Base-by-base conservation (phyloP, 768 basidiomycete genomes). In the Russula brevipes region DNA sequence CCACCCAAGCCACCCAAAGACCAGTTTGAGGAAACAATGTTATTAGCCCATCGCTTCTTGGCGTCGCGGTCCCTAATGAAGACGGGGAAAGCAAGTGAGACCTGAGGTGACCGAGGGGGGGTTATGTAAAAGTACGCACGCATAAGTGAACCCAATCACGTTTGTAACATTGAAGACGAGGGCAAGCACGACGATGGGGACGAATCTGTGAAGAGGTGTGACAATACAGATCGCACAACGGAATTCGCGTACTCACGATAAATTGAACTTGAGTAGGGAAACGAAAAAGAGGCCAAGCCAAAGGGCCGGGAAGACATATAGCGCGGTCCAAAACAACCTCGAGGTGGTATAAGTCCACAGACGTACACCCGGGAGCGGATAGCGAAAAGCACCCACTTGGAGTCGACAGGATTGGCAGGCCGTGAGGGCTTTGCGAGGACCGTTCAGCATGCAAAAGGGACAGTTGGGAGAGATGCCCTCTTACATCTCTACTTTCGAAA, bases 151-250 rank as follows among this genome's bases (percentile, higher is more conserved):
- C 11, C 96, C 96, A 57, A 98, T 79, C n/a, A 88, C 91, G 68
- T 98, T 98, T 9, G 92, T 94, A 56, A 94, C 71, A 73, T 99
- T 98, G 83, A 99, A 98, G 42, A 98, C 89, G 53, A 98, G 80
- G 1, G 97, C 97, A 41, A 99, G 85, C 45, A 87, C 74, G 58
- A 98, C 94, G 68, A 98, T 98, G 8, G 97, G 97, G 65, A 98
- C 79, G 75, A 95, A 98, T 9, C 94, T 97, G 71, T 12, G 46
- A 49, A 44, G 60, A 45, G 17, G 56, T 52, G 59, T 47, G 70
- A 57, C 65, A 54, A 30, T 39, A 57, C 35, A 38, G 65, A 65
- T 56, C 14, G 6, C 9, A 16, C 1, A 12, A 57, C 59, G 45
- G 46, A 59, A 33, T 33, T 12, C 24, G 45, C 44, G 9, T 36